Evolutionary conservation across 768 basidiomycete species (phyloP).

Genomic region (Gymnopilus dilepis): DNA sequence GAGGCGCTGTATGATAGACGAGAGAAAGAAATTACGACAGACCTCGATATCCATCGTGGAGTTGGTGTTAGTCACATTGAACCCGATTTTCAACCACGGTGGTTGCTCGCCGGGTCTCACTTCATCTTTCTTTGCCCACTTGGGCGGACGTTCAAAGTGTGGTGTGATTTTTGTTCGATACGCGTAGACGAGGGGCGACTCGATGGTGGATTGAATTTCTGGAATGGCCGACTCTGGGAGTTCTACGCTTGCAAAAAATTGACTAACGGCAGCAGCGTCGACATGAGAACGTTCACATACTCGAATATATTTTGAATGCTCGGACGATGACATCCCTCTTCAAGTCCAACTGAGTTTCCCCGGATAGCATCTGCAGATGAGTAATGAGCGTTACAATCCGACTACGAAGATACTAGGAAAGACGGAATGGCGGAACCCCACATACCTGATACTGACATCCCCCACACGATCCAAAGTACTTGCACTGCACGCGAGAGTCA

Average conservation of each 20-base stretch:
- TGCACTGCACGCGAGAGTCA: constrained; percentile 68
- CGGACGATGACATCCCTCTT: constrained; percentile 88
- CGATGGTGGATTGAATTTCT: constrained; percentile 70
- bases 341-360: constrained; percentile 82
- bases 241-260: constrained; percentile 40
- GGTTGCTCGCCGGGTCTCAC: constrained; percentile 43
- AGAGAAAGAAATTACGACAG: constrained; percentile 10
- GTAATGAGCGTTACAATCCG: constrained; percentile 5
- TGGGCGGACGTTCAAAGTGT: constrained; percentile 85
- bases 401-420: background rate
- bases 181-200: constrained; percentile 87
- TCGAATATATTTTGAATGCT: constrained; percentile 81
- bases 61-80: constrained; percentile 78
- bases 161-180: constrained; percentile 98
- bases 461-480: constrained; percentile 87
- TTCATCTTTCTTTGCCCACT: constrained; percentile 34
- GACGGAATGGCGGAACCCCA: background rate
- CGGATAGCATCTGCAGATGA: constrained; percentile 75
- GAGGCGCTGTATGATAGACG: background rate
- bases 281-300: constrained; percentile 32
- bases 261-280: background rate
- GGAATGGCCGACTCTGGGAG: constrained; percentile 66
- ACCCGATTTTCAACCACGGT: constrained; percentile 86
- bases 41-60: constrained; percentile 93
- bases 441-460: constrained; percentile 94